Percentiles rank a stretch among this genome's conserved stretches.
These are phyloP conservation scores for Microthlaspi erraticum DNA, from an alignment of 345 rosid genomes.

Conservation along the genomic window DNA sequence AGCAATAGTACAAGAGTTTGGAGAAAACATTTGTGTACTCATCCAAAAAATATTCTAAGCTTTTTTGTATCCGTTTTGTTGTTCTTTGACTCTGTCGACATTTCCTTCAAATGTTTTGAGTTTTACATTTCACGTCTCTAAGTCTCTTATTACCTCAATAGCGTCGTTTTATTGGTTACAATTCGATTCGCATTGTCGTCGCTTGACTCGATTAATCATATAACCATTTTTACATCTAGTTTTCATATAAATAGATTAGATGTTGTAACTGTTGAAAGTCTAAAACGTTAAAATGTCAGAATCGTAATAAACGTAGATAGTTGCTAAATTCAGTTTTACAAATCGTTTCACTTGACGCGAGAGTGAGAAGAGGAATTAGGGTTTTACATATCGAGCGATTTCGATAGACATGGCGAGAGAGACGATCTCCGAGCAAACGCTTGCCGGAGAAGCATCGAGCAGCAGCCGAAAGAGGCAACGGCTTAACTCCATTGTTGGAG, in stretches of 20 bases:
- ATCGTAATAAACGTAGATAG: too few relatives aligned
- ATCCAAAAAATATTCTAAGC: slow-evolving; percentile 14
- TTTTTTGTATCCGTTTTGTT: slow-evolving; percentile 33
- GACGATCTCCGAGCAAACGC: neutral
- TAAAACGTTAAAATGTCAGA: too few relatives aligned
- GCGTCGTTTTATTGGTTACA: neutral
- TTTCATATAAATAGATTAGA: too few relatives aligned
- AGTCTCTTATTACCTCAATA: neutral
- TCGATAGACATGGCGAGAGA: neutral
- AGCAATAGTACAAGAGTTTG: slow-evolving; percentile 20
- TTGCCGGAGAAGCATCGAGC: neutral
- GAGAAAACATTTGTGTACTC: slow-evolving; percentile 35
- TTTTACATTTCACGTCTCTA: neutral
- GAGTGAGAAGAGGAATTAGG: too few relatives aligned
- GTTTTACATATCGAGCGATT: too few relatives aligned
- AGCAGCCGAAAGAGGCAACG: slow-evolving; percentile 2
- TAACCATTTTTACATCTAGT: too few relatives aligned
- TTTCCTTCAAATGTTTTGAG: slow-evolving; percentile 25
- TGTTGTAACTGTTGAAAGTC: too few relatives aligned
- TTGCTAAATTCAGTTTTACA: too few relatives aligned
- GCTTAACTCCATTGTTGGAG: neutral
- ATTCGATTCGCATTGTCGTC: neutral
- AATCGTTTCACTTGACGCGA: too few relatives aligned
- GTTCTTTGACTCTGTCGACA: slow-evolving; percentile 41
- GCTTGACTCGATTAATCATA: too few relatives aligned